These are phyloP conservation scores for Arthromyces matolae DNA, from an alignment of 768 basidiomycete species.

Conservation along the genomic window DNA sequence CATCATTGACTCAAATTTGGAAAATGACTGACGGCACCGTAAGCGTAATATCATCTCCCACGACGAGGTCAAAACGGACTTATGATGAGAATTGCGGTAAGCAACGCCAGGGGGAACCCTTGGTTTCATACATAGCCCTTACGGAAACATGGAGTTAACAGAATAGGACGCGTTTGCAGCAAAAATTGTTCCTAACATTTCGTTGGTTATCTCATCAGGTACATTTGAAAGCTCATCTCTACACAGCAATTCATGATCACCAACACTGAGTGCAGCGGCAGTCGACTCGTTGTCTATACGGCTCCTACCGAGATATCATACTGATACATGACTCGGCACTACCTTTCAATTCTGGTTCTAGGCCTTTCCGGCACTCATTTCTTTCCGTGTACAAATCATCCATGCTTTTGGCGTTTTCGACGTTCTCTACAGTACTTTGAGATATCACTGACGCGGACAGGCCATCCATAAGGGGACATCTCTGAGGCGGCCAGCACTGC, in stretches of 20 bases:
- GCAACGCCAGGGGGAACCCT: constrained; percentile 32
- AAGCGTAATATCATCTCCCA: constrained; percentile 17
- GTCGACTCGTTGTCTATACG: too few relatives aligned
- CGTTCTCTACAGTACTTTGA: too few relatives aligned
- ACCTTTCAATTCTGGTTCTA: too few relatives aligned
- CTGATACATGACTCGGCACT: too few relatives aligned
- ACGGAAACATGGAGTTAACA: constrained; percentile 29
- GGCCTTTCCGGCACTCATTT: too few relatives aligned
- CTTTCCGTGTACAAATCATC: too few relatives aligned
- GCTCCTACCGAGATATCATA: too few relatives aligned
- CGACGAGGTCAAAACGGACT: constrained; percentile 29
- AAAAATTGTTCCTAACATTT: constrained; percentile 28
- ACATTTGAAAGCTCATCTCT: constrained; percentile 13
- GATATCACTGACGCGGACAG: too few relatives aligned
- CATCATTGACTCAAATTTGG: constrained; percentile 41
- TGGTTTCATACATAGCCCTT: constrained; percentile 27
- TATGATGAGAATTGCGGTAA: constrained; percentile 36
- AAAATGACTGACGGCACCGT: constrained; percentile 27
- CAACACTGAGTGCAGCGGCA: constrained; percentile 1
- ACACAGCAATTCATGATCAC: constrained; percentile 23
- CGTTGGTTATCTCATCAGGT: constrained; percentile 28
- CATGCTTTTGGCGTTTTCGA: too few relatives aligned
- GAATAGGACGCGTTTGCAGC: constrained; percentile 11
- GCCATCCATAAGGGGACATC: too few relatives aligned
- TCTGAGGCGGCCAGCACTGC: too few relatives aligned